A percentile compares a stretch with the other conserved stretches of the same genome.
Conservation (phyloP, 2,329 filamentous ascomycete genomes). For the Trichoderma breve region DNA sequence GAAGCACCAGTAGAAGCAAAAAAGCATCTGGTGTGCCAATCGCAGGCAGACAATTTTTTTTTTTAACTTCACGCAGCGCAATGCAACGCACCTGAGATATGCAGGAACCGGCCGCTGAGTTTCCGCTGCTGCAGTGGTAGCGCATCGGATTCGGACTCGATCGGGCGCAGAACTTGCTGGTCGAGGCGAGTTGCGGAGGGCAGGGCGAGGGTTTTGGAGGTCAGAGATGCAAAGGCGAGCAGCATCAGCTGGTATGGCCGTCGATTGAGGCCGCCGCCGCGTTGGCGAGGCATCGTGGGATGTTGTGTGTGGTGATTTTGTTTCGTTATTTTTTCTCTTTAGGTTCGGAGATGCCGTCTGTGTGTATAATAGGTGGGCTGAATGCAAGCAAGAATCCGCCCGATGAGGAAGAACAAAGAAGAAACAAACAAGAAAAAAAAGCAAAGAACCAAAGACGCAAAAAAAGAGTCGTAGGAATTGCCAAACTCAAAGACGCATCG, state of each 20-base stretch:
- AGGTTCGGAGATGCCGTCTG: background rate
- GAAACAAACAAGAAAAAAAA: background rate
- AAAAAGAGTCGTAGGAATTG: background rate
- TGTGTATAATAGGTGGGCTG: background rate
- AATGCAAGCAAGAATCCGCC: background rate
- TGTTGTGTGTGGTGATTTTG: background rate
- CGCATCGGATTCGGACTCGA: background rate
- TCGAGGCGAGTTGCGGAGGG: background rate
- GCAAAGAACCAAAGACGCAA: background rate
- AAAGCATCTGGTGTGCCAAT: background rate
- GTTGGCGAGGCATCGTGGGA: constrained; percentile 13
- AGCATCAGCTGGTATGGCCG: constrained; percentile 5
- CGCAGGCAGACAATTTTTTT: background rate
- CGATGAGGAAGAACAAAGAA: background rate
- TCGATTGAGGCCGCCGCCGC: background rate
- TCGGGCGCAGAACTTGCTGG: constrained; percentile 9
- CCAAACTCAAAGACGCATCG: constrained; percentile 3
- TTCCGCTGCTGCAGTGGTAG: constrained; percentile 35
- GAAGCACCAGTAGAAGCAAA: background rate
- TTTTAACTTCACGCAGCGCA: background rate
- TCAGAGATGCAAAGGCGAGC: background rate
- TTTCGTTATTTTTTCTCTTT: background rate
- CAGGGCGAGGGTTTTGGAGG: background rate
- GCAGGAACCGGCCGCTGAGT: constrained; percentile 75
- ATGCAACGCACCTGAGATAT: constrained; percentile 71